Conservation (phyloP, 1,139 yeast genomes). For the Taphrina wiesneri region DNA sequence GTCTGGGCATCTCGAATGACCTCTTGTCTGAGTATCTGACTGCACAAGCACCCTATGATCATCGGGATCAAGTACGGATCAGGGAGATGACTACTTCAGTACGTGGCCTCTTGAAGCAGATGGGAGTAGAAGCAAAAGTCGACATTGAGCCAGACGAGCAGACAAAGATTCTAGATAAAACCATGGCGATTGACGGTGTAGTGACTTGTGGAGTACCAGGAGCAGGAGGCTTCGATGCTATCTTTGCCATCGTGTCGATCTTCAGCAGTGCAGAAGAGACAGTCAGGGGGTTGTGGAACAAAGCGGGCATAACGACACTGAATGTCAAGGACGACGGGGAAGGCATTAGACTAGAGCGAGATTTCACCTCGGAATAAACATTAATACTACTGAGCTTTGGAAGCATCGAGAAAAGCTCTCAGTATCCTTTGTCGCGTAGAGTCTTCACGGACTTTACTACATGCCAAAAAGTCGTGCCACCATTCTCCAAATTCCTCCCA, state of each 20-base stretch:
- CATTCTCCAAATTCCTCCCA: constrained; percentile 13
- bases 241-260: constrained; percentile 66
- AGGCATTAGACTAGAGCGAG: constrained; percentile 18
- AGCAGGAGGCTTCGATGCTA: constrained; percentile 96
- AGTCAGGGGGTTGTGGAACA: constrained; percentile 17
- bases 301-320: constrained; percentile 13
- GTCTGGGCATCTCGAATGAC: constrained; percentile 52
- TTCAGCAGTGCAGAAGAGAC: constrained; percentile 43
- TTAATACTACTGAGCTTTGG: background rate
- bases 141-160: constrained; percentile 85
- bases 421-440: background rate
- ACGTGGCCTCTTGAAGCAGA: constrained; percentile 19
- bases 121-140: constrained; percentile 71
- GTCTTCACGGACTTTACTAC: background rate
- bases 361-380: background rate
- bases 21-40: constrained; percentile 61
- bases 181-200: constrained; percentile 65
- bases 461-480: constrained; percentile 6
- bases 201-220: constrained; percentile 96
- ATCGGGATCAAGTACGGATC: background rate
- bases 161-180: constrained; percentile 66
- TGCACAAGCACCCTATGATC: constrained; percentile 42
- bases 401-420: background rate
- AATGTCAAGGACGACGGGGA: constrained; percentile 16
- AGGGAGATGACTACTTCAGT: constrained; percentile 8